A percentile compares a stretch with the other conserved stretches of the same genome.
These are phyloP conservation scores for Rutstroemia sp. DNA, from an alignment of 2,329 filamentous ascomycete species.

Conservation along the genomic window DNA sequence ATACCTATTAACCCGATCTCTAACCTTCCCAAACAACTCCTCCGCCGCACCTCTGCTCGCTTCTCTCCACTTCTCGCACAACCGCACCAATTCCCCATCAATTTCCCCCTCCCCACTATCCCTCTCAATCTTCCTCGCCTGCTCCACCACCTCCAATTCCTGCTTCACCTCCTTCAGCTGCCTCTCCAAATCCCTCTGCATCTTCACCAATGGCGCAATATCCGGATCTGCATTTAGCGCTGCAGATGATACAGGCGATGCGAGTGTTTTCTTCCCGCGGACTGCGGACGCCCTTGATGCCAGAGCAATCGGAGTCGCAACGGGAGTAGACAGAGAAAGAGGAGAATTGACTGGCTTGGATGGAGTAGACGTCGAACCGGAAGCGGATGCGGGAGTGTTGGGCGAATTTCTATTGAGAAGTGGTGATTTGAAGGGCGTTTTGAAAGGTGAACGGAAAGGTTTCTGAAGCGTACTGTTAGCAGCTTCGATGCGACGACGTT, in stretches of 20 bases:
- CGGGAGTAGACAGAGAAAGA: neutral
- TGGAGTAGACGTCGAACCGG: neutral
- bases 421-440: slow-evolving; percentile 33
- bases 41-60: slow-evolving; percentile 58
- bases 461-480: slow-evolving; percentile 53
- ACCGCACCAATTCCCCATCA: slow-evolving; percentile 46
- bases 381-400: slow-evolving; percentile 13
- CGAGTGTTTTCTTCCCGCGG: slow-evolving; percentile 18
- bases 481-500: slow-evolving; percentile 56
- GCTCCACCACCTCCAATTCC: slow-evolving; percentile 42
- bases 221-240: slow-evolving; percentile 27
- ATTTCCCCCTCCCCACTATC: slow-evolving; percentile 35
- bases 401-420: slow-evolving; percentile 8
- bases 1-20: slow-evolving; percentile 47
- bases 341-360: neutral
- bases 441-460: slow-evolving; percentile 66
- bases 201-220: slow-evolving; percentile 26
- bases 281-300: slow-evolving; percentile 3
- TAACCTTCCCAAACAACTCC: slow-evolving; percentile 54
- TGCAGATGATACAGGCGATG: slow-evolving; percentile 28
- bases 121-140: slow-evolving; percentile 44
- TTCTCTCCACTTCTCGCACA: slow-evolving; percentile 54
- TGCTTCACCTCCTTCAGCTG: slow-evolving; percentile 25
- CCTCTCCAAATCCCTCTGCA: slow-evolving; percentile 29
- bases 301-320: slow-evolving; percentile 1